phyloP scores from a whole-genome alignment of 1,284 basidiomycete species.

The Mycena citricolor region DNA sequence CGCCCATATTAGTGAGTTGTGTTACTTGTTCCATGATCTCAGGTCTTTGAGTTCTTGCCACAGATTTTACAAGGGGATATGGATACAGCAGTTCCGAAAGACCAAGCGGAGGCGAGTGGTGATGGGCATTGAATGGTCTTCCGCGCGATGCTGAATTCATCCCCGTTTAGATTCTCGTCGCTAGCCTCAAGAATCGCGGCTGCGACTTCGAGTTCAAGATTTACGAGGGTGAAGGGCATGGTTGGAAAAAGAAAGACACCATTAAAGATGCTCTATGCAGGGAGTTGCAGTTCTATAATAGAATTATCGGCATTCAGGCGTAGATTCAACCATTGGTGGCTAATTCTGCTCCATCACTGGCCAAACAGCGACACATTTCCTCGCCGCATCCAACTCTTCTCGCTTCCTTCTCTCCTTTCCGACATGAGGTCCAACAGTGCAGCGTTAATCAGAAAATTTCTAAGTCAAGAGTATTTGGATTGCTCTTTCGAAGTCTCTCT shows the following conservation, averaged over 20 bases:
- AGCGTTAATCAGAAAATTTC: too few relatives aligned
- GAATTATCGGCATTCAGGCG: constrained; percentile 14
- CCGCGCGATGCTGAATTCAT: too few relatives aligned
- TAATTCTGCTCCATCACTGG: too few relatives aligned
- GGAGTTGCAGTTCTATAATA: constrained; percentile 17
- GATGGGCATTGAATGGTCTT: too few relatives aligned
- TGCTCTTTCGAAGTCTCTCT: too few relatives aligned
- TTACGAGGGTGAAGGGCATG: constrained; percentile 56
- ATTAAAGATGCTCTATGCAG: constrained; percentile 17
- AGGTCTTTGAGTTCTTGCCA: constrained; percentile 2
- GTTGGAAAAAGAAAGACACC: constrained; percentile 31
- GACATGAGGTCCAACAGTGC: too few relatives aligned
- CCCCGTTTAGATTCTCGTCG: too few relatives aligned
- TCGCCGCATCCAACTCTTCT: too few relatives aligned
- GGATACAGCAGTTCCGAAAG: constrained; percentile 58
- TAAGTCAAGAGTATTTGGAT: too few relatives aligned
- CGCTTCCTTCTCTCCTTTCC: too few relatives aligned
- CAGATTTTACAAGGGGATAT: constrained; percentile 56
- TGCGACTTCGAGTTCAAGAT: constrained; percentile 47
- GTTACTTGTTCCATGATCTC: constrained; percentile 4
- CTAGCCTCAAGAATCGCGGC: constrained; percentile 39
- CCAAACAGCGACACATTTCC: too few relatives aligned
- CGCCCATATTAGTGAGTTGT: constrained; percentile 47
- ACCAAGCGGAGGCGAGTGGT: constrained; percentile 51
- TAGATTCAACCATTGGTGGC: too few relatives aligned